Conservation (phyloP, 2,329 filamentous ascomycete species). For the Blumeriella jaapii region DNA sequence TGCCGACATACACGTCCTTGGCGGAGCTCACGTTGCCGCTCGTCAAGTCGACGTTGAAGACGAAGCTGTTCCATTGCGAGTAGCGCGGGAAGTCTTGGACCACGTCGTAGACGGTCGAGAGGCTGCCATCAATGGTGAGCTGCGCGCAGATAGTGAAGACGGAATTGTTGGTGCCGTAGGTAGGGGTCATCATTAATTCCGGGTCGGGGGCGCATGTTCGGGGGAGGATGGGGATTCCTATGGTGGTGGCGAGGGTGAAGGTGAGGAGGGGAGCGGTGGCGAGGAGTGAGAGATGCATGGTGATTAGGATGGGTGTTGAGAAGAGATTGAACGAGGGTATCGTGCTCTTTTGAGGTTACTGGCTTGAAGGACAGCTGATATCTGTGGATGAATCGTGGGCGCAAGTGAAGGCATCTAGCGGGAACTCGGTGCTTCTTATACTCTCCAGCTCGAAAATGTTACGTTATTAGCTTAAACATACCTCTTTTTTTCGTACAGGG, state of each 20-base stretch:
- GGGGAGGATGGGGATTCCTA: slow-evolving; percentile 1
- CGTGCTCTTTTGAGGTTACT: no score
- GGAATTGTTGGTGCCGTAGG: slow-evolving; percentile 4
- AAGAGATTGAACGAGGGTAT: no score
- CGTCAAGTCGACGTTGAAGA: slow-evolving; percentile 8
- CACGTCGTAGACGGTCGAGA: slow-evolving; percentile 4
- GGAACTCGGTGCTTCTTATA: no score
- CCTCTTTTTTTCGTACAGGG: no score
- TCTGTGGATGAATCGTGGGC: no score
- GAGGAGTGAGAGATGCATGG: no score
- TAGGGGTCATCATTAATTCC: slow-evolving; percentile 8
- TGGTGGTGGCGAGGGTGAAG: neutral
- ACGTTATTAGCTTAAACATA: no score
- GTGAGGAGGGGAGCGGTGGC: no score
- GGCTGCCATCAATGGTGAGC: slow-evolving; percentile 3
- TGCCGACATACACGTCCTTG: slow-evolving; percentile 8
- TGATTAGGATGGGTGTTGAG: no score
- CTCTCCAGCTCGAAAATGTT: no score
- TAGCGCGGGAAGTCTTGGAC: slow-evolving; percentile 7
- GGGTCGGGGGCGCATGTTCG: slow-evolving; percentile 2
- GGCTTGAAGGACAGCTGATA: no score
- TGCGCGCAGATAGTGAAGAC: slow-evolving; percentile 10
- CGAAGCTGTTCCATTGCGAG: slow-evolving; percentile 10
- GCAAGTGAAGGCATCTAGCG: no score
- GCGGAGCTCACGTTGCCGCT: slow-evolving; percentile 4